These are phyloP conservation scores for Cladosporium colombiae DNA, from an alignment of 2,329 filamentous ascomycete species.

Conservation along the genomic window DNA sequence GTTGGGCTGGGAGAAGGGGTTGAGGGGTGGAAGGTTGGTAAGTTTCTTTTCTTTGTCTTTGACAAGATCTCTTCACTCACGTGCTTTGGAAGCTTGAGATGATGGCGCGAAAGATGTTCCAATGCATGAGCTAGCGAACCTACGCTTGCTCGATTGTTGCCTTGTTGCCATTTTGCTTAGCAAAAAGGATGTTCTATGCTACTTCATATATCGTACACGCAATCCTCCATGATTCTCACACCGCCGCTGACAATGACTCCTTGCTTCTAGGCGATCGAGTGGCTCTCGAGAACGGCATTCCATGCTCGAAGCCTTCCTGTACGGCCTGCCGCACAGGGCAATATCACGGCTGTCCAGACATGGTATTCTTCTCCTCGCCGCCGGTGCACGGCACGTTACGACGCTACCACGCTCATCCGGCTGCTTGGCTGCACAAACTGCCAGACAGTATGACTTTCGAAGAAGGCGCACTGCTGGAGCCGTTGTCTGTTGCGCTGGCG, in stretches of 20 bases:
- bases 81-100: not conserved
- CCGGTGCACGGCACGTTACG: constrained; percentile 35
- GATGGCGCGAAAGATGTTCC: not conserved
- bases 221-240: not conserved
- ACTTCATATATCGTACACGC: constrained; percentile 29
- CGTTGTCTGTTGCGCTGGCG: constrained; percentile 51
- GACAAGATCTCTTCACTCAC: not conserved
- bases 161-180: not conserved
- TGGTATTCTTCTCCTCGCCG: constrained; percentile 36
- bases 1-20: constrained; percentile 31
- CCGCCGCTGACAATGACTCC: not conserved
- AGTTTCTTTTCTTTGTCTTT: constrained; percentile 6
- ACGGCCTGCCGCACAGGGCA: constrained; percentile 33
- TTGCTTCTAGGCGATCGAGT: constrained; percentile 33
- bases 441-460: constrained; percentile 42
- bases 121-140: not conserved
- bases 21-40: constrained; percentile 28
- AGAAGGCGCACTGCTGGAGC: constrained; percentile 52
- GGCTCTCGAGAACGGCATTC: constrained; percentile 37
- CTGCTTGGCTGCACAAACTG: constrained; percentile 38
- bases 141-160: not conserved
- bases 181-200: not conserved
- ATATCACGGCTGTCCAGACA: constrained; percentile 35
- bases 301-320: constrained; percentile 35
- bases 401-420: constrained; percentile 36